A percentile compares a stretch with the other conserved stretches of the same genome.
Evolutionary conservation across 1,139 yeast species (phyloP).

Genomic region (Trichomonascaceae sp.): DNA sequence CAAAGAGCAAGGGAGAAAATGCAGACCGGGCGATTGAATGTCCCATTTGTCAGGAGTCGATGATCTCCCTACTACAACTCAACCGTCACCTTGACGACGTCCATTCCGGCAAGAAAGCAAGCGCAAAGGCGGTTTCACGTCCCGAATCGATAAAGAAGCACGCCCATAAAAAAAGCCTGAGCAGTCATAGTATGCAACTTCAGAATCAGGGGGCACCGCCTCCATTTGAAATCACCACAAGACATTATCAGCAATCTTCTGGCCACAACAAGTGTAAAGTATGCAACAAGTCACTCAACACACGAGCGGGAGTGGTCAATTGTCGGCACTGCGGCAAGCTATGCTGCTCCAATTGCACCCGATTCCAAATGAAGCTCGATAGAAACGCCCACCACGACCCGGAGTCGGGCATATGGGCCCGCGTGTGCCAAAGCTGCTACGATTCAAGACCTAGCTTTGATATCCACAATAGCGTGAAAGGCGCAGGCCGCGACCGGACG

Average conservation of each 20-base stretch:
- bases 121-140: constrained; percentile 29
- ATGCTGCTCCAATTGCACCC: constrained; percentile 55
- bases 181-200: constrained; percentile 20
- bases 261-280: constrained; percentile 19
- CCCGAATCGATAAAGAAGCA: constrained; percentile 19
- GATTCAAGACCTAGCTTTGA: constrained; percentile 39
- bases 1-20: too few species aligned
- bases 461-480: constrained; percentile 35
- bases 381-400: constrained; percentile 36
- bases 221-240: constrained; percentile 28
- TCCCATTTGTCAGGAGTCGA: constrained; percentile 57
- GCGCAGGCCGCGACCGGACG: constrained; percentile 35
- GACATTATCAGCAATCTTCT: constrained; percentile 52
- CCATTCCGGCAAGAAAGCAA: constrained; percentile 34
- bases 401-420: constrained; percentile 46
- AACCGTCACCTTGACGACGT: constrained; percentile 62
- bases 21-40: too few species aligned
- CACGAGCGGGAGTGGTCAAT: constrained; percentile 22
- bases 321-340: constrained; percentile 51
- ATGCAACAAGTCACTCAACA: constrained; percentile 21
- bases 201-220: constrained; percentile 18
- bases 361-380: constrained; percentile 36
- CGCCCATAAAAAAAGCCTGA: constrained; percentile 12
- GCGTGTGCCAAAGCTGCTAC: constrained; percentile 58
- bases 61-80: constrained; percentile 44